phyloP scores from a whole-genome alignment of 2,329 filamentous ascomycete genomes.

The Penicillium sp. region DNA sequence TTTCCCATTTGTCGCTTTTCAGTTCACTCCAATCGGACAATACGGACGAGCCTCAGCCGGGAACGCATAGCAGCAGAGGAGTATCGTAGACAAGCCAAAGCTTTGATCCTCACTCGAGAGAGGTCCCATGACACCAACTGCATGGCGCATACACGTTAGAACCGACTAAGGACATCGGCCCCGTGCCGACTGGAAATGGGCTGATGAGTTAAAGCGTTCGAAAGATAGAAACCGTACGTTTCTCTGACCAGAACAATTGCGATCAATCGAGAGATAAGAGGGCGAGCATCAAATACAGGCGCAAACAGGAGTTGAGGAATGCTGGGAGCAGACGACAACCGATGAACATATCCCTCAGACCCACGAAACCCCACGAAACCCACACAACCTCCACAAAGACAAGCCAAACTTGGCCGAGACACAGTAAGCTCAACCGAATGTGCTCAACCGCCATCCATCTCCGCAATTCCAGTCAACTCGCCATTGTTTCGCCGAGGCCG shows the following conservation, averaged over 20 bases:
- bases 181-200: not conserved
- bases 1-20: constrained; percentile 17
- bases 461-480: constrained; percentile 27
- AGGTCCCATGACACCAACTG: constrained; percentile 62
- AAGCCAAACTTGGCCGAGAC: constrained; percentile 10
- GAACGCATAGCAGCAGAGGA: constrained; percentile 18
- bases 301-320: constrained; percentile 19
- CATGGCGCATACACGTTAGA: constrained; percentile 21
- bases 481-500: constrained; percentile 12
- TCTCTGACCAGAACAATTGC: constrained; percentile 12
- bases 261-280: constrained; percentile 2
- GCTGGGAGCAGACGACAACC: constrained; percentile 5
- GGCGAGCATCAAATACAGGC: not conserved
- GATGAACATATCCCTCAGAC: constrained; percentile 17
- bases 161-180: constrained; percentile 5
- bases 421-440: constrained; percentile 11
- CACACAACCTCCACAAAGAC: constrained; percentile 13
- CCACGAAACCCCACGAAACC: constrained; percentile 4
- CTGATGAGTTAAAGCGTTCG: constrained; percentile 11
- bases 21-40: constrained; percentile 13
- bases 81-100: constrained; percentile 74
- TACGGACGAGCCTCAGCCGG: not conserved
- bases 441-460: constrained; percentile 19
- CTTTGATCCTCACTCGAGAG: constrained; percentile 93
- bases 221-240: constrained; percentile 2